Evolutionary conservation across 2,329 filamentous ascomycete genomes (phyloP), one percentile per base, ranked within the genome.

Genomic region (Emergomyces africanus): DNA sequence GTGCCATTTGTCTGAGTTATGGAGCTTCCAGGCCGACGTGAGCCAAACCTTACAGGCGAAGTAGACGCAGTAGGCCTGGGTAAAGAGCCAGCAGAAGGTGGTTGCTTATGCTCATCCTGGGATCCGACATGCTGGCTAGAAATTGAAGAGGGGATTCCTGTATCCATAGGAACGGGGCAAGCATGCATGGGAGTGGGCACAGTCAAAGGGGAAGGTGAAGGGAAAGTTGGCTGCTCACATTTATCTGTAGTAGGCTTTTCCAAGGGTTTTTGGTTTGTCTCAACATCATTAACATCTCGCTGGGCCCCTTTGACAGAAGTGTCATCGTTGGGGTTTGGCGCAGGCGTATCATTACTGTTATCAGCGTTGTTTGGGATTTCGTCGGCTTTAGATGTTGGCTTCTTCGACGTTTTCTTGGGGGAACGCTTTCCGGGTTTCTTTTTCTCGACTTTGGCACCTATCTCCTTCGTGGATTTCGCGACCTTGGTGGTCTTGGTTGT

Each of bases 341-440:
- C 42, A 35, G 15, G 25, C 3, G 25, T 15, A 10, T 12, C 15
- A 18, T 48, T 33, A 30, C 54, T 30, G 25, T 30, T 49, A 14
- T 49, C 46, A 9, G 46, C 46, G 15, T 1, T 35, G 30, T 14
- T 35, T 15, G 49, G 14, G 49, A 28, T 33, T 35, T 51, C 49
- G 9, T 51, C 49, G 28, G 30, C 9, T 35, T 58, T 54, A 28
- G n/a, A 15, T n/a, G 33, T 20, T 18, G 46, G 2, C 60, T 58
- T 54, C 59, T 64, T 25, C 62, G 62, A 25, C 60, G 60, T 5
- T 62, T 20, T 57, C 60, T 63, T 49, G 62, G 64, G 28, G 60
- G 62, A 44, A 56, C 55, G 37, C 63, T 61, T 28, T 48, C 46
- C 39, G 63, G 33, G 25, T 37, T 20, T 57, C 41, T 48, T 57